phyloP scores from a whole-genome alignment of 441 rosid species.

The Codiaeum variegatum region DNA sequence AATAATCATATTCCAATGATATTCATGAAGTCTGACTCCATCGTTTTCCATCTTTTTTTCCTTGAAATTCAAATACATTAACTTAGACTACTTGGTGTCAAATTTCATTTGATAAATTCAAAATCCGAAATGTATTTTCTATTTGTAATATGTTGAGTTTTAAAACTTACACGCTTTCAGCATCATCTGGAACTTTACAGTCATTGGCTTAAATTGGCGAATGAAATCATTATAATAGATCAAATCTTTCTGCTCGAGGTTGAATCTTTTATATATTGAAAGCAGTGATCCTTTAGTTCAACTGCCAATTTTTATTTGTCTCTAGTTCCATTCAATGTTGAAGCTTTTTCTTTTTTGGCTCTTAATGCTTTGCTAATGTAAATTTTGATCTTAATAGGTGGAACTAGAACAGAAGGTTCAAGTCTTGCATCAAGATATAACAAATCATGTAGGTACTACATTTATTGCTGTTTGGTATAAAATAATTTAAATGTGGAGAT shows the following conservation, averaged over 20 bases:
- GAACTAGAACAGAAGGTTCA: slow-evolving; percentile 67
- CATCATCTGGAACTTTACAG: not conserved
- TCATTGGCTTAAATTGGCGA: not conserved
- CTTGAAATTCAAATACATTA: not conserved
- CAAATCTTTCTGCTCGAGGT: not conserved
- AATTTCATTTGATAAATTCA: not conserved
- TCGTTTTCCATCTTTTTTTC: not conserved
- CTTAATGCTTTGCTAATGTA: slow-evolving; percentile 10
- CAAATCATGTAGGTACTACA: slow-evolving; percentile 65
- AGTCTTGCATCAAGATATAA: slow-evolving; percentile 64
- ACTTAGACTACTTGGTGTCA: not conserved
- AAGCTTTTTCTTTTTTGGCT: not conserved
- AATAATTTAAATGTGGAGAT: too few relatives aligned
- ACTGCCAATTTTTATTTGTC: not conserved
- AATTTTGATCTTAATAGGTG: slow-evolving; percentile 38
- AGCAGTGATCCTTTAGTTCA: not conserved
- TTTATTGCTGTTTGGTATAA: not conserved
- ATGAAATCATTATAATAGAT: not conserved
- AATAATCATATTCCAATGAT: not conserved
- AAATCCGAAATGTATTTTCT: not conserved
- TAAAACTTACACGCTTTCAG: not conserved
- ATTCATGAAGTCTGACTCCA: not conserved
- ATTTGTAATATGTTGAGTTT: not conserved
- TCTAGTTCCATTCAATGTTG: not conserved
- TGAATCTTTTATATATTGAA: not conserved